Evolutionary conservation across 2,329 filamentous ascomycete genomes (phyloP), one percentile per base, ranked within the genome.

Genomic region (Gaeumannomyces tritici): DNA sequence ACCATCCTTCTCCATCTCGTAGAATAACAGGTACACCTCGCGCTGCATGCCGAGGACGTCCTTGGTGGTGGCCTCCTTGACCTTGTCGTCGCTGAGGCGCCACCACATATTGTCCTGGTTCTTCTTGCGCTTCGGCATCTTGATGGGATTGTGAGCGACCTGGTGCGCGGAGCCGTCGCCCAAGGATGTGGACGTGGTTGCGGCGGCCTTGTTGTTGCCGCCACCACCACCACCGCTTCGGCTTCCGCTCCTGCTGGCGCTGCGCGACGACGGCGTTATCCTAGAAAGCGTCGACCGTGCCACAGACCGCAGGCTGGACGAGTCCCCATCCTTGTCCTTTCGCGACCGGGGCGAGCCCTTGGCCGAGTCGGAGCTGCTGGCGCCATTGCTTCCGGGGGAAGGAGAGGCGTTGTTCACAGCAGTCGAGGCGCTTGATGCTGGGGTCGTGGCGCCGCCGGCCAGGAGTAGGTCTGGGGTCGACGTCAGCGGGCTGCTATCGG

Each of bases 81-180:
- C 86, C 75, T 96, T 96, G 67, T 99, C 95, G 73, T 99, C 95
- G 67, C 93, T 97, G 67, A 99, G 96, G 47, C 95, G 86, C 95
- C 95, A 99, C 95, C 95, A 99, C 55, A 89, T 86, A 70, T 96
- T 89, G 57, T 82, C 83, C 15, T 78, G 75, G 67, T 84, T 86
- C 66, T 77, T 80, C 55, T 68, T 72, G 24, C 55, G 61, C 55
- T 60, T 67, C 66, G 29, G 61, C 55, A 55, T 60, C 26, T 64
- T 62, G 31, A 29, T 47, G 62, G 62, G 60, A 26, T 54, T 29
- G 18, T 62, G 55, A 2, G 63, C 62, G 11, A 55, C 31, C 59
- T 61, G 61, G 28, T 66, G 64, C 61, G 47, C 68, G 64, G 11
- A 15, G 54, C 12, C 57, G 56, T 12, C 58, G 51, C 27, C 15